Base-by-base conservation (phyloP, 1,284 basidiomycete genomes). In the Rugosomyces carneus region DNA sequence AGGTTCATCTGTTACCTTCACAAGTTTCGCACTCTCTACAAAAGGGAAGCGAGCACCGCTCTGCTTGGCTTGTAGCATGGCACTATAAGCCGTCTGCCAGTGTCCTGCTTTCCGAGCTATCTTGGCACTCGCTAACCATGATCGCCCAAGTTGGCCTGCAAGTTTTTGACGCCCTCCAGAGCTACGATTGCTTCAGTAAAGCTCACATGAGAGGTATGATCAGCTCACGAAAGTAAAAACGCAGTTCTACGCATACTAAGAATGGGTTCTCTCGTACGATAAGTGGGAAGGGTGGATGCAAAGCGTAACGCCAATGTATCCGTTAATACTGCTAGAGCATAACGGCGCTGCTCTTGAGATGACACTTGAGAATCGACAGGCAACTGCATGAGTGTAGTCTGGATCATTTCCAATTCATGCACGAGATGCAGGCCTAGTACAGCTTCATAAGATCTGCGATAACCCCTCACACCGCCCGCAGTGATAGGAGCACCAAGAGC, bases 31-130 rank as follows among this genome's bases (percentile, higher is more conserved):
- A 55, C 86, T 89, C 63, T 99, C 92, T 36, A 97, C 77, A 67
- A 96, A 98, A 2, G 88, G 82, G 58, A 89, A 93, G 0, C 80
- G 78, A 0, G 84, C 79, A 26, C 82, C 75, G 53, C 75, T 78
- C 59, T 93, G 85, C 46, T 83, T 79, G 0, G 93, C 92, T 65
- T 99, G 96, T 0, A 99, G 75, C 45, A 92, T 83, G 1, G 96
- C 94, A 58, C 90, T 97, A 62, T 99, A 99, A 2, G 96, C 93
- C 0, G 95, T 97, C 68, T 99, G 96, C 70, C 82, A 85, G 63
- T 99, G 95, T 0, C 90, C 89, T 0, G 93, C 90, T 61, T 96
- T 97, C 41, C 96, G 76, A 10, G 96, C 95, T 49, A 94, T 93
- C 62, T 96, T 98, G 13, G 94, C 88, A 47, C 90, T 97, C 15